Evolutionary conservation across 2,329 filamentous ascomycete genomes (phyloP).

Genomic region (Ceratocystis ficicola): DNA sequence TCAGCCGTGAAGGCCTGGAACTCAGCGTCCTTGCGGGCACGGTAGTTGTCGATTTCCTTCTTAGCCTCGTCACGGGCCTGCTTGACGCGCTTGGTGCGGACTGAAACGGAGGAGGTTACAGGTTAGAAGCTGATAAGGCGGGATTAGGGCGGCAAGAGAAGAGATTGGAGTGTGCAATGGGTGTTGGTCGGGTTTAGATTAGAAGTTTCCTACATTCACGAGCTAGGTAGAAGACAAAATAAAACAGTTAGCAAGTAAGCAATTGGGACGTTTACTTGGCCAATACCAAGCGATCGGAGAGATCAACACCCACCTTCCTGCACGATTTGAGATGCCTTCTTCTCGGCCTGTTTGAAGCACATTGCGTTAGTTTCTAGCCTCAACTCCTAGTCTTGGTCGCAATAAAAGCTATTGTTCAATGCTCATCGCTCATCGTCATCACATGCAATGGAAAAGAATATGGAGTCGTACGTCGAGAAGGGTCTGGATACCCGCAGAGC

Average conservation of each 20-base stretch:
- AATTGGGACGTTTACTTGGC: not conserved
- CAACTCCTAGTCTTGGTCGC: too few species aligned
- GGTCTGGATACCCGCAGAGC: conserved; percentile 96
- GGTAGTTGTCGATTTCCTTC: conserved; percentile 93
- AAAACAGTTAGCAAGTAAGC: not conserved
- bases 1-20: conserved; percentile 90
- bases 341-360: conserved; percentile 53
- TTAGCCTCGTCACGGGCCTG: conserved; percentile 94
- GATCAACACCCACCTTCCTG: conserved; percentile 60
- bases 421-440: not conserved
- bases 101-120: conserved; percentile 23
- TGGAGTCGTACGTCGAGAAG: conserved; percentile 73
- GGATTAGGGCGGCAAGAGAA: not conserved
- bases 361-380: not conserved
- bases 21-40: conserved; percentile 77
- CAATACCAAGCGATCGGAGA: not conserved
- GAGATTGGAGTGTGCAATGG: not conserved
- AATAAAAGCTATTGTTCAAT: not conserved
- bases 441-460: not conserved
- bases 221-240: conserved; percentile 38
- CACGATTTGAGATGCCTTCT: conserved; percentile 97
- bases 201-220: conserved; percentile 61
- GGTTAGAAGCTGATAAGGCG: not conserved
- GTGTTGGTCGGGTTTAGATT: conserved; percentile 26
- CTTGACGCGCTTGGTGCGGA: conserved; percentile 89